These are phyloP conservation scores for Phytophthora ohioensis DNA, from an alignment of 352 stramenopile species.

Conservation along the genomic window DNA sequence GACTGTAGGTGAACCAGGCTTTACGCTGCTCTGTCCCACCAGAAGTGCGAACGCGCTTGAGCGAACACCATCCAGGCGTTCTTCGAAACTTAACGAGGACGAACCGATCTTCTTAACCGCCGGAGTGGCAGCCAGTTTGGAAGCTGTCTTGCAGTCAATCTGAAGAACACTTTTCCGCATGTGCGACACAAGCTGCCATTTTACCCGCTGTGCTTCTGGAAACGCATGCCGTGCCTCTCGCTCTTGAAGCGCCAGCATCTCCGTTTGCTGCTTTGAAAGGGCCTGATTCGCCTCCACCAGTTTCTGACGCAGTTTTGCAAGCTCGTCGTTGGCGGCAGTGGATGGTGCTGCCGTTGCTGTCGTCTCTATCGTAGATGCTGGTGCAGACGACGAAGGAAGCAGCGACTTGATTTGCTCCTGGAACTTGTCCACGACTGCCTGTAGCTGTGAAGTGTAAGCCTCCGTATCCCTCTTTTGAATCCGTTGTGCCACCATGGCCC, in stretches of 20 bases:
- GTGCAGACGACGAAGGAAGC: slow-evolving; percentile 34
- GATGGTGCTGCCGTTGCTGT: background rate
- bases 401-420: slow-evolving; percentile 62
- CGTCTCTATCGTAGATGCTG: slow-evolving; percentile 18
- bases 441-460: slow-evolving; percentile 53
- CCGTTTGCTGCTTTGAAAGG: slow-evolving; percentile 66
- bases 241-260: slow-evolving; percentile 74
- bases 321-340: slow-evolving; percentile 47
- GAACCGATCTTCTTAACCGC: slow-evolving; percentile 28
- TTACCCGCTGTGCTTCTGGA: slow-evolving; percentile 70
- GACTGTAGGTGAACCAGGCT: slow-evolving; percentile 37
- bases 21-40: slow-evolving; percentile 54
- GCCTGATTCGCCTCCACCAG: slow-evolving; percentile 74
- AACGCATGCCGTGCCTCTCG: slow-evolving; percentile 67
- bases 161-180: slow-evolving; percentile 75
- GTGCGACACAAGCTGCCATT: slow-evolving; percentile 63
- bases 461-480: slow-evolving; percentile 52
- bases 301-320: slow-evolving; percentile 67
- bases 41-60: slow-evolving; percentile 68
- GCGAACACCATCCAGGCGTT: slow-evolving; percentile 71
- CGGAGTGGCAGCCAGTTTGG: slow-evolving; percentile 10
- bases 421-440: slow-evolving; percentile 67
- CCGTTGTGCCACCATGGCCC: slow-evolving; percentile 56
- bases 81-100: slow-evolving; percentile 49
- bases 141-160: slow-evolving; percentile 60